phyloP scores from a whole-genome alignment of 2,329 filamentous ascomycete genomes.

The Beauveria varroae region DNA sequence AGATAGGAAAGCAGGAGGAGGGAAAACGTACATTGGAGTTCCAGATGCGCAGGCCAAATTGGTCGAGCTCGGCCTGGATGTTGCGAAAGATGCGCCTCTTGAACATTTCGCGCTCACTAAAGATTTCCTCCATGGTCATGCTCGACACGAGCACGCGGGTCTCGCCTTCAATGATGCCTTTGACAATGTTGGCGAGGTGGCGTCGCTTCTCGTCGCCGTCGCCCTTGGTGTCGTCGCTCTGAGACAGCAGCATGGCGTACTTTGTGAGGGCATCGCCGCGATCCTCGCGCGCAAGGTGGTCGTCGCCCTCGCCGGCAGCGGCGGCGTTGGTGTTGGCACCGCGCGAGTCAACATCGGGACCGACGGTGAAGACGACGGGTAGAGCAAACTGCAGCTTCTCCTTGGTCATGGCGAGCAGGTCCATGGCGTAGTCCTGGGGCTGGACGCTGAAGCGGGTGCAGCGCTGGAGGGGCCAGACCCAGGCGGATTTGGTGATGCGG shows the following conservation, averaged over 20 bases:
- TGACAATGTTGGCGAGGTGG: constrained; percentile 78
- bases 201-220: constrained; percentile 29
- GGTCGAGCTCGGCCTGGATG: constrained; percentile 70
- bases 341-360: constrained; percentile 62
- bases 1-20: neutral
- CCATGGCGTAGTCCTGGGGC: constrained; percentile 76
- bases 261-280: constrained; percentile 62
- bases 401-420: constrained; percentile 79
- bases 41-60: constrained; percentile 71
- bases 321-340: constrained; percentile 34
- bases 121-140: constrained; percentile 93
- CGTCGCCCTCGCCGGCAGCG: constrained; percentile 16
- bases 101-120: constrained; percentile 68
- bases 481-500: constrained; percentile 70
- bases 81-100: constrained; percentile 68
- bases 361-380: constrained; percentile 80
- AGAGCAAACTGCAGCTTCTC: constrained; percentile 80
- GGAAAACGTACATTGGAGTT: constrained; percentile 47
- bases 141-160: constrained; percentile 74
- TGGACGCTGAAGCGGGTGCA: constrained; percentile 56
- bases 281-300: constrained; percentile 35
- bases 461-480: constrained; percentile 65
- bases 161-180: constrained; percentile 85
- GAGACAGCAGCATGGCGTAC: constrained; percentile 73
- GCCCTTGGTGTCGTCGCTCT: constrained; percentile 48